Percentiles rank a stretch among this genome's conserved stretches.
Conservation (phyloP, 1,139 yeast genomes). For the Candida glucosophila region DNA sequence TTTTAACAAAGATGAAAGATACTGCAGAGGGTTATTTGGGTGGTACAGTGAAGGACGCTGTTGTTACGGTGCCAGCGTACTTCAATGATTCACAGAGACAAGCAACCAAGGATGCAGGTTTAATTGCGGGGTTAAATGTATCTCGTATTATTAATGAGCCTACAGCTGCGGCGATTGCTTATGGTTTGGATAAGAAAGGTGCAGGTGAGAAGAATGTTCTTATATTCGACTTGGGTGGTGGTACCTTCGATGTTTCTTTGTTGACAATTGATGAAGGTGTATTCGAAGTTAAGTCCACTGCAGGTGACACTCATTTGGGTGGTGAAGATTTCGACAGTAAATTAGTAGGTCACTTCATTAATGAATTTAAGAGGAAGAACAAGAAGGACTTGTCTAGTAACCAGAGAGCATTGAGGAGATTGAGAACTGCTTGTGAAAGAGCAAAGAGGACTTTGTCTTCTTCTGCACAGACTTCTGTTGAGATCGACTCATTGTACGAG, state of each 20-base stretch:
- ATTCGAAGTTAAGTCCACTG: slow-evolving; percentile 94
- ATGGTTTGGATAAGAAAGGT: slow-evolving; percentile 65
- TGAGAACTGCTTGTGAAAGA: slow-evolving; percentile 34
- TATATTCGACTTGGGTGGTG: slow-evolving; percentile 96
- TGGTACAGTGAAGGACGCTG: slow-evolving; percentile 55
- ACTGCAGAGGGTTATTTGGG: slow-evolving; percentile 63
- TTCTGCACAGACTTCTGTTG: slow-evolving; percentile 29
- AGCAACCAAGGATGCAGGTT: slow-evolving; percentile 57
- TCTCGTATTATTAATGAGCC: slow-evolving; percentile 56
- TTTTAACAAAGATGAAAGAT: slow-evolving; percentile 56
- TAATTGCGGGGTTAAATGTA: slow-evolving; percentile 52
- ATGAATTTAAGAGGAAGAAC: slow-evolving; percentile 32
- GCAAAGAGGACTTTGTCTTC: slow-evolving; percentile 35
- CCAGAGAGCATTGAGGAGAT: slow-evolving; percentile 33
- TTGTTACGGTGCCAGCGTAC: slow-evolving; percentile 63
- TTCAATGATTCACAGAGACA: slow-evolving; percentile 58
- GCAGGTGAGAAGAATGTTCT: slow-evolving; percentile 75
- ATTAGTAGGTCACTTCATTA: slow-evolving; percentile 28
- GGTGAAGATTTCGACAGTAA: slow-evolving; percentile 59
- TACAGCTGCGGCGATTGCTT: slow-evolving; percentile 58
- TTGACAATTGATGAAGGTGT: slow-evolving; percentile 92
- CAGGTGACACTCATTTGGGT: slow-evolving; percentile 98
- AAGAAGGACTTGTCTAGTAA: slow-evolving; percentile 28
- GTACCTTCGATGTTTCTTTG: slow-evolving; percentile 94
- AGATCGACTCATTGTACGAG: slow-evolving; percentile 30